A percentile compares a stretch with the other conserved stretches of the same genome.
phyloP scores from a whole-genome alignment of 257 asterid species.

The Misopates orontium region DNA sequence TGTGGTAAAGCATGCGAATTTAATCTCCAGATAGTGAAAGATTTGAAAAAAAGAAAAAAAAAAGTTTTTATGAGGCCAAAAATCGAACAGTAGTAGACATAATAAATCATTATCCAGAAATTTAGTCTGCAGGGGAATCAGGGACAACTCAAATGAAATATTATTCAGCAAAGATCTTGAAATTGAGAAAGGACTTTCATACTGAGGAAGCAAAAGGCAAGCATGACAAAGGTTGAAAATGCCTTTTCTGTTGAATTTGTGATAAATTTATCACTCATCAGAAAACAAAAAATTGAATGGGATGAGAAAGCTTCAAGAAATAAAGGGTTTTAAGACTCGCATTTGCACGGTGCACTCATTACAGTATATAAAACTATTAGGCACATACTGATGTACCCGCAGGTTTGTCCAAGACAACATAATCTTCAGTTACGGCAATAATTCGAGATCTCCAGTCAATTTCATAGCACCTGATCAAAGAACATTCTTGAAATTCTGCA shows the following conservation, averaged over 20 bases:
- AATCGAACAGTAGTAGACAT: neutral
- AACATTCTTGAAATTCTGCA: neutral
- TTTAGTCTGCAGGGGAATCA: constrained; percentile 9
- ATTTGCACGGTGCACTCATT: neutral
- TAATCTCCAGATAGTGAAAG: no score
- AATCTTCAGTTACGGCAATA: constrained; percentile 67
- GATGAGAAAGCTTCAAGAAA: constrained; percentile 20
- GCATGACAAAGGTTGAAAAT: neutral
- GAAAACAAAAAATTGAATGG: neutral
- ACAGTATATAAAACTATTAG: constrained; percentile 20
- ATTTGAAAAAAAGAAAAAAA: no score
- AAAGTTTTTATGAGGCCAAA: neutral
- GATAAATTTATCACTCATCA: neutral
- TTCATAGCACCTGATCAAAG: constrained; percentile 75
- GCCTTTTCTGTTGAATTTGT: neutral
- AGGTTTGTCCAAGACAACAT: constrained; percentile 89
- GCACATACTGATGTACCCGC: constrained; percentile 95
- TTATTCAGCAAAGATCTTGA: constrained; percentile 3
- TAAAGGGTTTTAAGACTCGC: constrained; percentile 17
- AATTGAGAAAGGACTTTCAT: constrained; percentile 5
- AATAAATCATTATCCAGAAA: neutral
- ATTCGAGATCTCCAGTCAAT: constrained; percentile 93
- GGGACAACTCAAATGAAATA: constrained; percentile 1
- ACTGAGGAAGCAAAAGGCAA: neutral
- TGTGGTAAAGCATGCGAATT: no score